These are phyloP conservation scores for Botrytis hyacinthi DNA, from an alignment of 2,329 filamentous ascomycete species.

Conservation along the genomic window DNA sequence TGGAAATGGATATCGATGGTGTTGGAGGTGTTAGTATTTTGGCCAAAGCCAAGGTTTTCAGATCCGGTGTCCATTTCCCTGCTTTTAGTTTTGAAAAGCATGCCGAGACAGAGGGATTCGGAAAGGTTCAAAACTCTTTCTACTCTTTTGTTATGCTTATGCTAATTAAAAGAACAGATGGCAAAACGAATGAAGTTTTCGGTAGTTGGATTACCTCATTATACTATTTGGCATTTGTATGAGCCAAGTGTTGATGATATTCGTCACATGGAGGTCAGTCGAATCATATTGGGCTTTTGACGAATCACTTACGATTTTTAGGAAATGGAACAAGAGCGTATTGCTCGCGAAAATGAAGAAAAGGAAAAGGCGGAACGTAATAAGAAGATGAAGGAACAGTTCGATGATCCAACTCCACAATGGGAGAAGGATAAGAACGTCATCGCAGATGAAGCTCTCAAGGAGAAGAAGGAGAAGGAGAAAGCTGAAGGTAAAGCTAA, in stretches of 20 bases:
- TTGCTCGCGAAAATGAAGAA: constrained; percentile 77
- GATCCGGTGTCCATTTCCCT: constrained; percentile 92
- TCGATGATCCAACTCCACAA: constrained; percentile 71
- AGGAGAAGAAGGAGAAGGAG: constrained; percentile 47
- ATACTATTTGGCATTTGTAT: constrained; percentile 99
- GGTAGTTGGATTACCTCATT: constrained; percentile 92
- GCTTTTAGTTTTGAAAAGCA: constrained; percentile 99
- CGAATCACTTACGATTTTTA: constrained; percentile 39
- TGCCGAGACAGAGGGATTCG: constrained; percentile 96
- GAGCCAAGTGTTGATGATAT: constrained; percentile 98
- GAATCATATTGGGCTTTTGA: not conserved
- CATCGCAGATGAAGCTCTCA: constrained; percentile 65
- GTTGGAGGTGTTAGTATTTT: constrained; percentile 97
- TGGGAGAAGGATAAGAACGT: constrained; percentile 89
- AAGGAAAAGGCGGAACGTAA: constrained; percentile 67
- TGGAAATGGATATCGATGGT: constrained; percentile 99
- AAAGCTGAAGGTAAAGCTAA: constrained; percentile 20
- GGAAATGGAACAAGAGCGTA: constrained; percentile 90
- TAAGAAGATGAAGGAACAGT: constrained; percentile 77
- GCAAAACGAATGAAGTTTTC: constrained; percentile 94
- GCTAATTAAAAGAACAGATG: constrained; percentile 61
- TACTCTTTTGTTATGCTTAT: constrained; percentile 8
- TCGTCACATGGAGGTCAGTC: constrained; percentile 83
- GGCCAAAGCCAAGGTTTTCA: constrained; percentile 93
- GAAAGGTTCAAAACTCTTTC: constrained; percentile 65